Base-by-base conservation (phyloP, 257 asterid genomes). In the Scutellaria minor region DNA sequence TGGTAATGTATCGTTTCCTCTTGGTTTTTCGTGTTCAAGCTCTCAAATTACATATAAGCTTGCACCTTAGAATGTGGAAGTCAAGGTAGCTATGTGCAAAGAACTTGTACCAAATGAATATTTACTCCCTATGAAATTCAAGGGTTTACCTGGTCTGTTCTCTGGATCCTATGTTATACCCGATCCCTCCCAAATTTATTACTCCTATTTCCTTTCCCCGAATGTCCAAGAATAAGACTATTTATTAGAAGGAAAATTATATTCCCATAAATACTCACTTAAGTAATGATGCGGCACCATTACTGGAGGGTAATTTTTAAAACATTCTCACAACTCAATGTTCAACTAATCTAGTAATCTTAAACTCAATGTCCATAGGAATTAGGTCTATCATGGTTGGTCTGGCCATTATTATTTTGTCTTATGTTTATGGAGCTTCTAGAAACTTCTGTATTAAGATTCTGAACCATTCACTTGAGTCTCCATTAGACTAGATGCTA, bases 1-100 rank as follows among this genome's bases (percentile, higher is more conserved):
- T 75, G 99, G 99, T 95, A 80, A 48, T 48, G 31, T 72, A 63
- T 75, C 61, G 31, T 13, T 46, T 72, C 73, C 46, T 13, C 67
- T 60, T 41, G 47, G 55, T 70, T 71, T 64, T 73, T 66, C 70
- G 13, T 10, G 40, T 51, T 31, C 31, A 59, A 47, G 44, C 57
- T 12, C 47, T 62, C 48, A 62, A 54, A 64, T 52, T 67, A 15
- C 69, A 10, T 44, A 51, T 53, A 44, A 22, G 51, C 44, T 65
- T 54, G 46, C 41, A 14, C 64, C 57, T 48, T 55, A 37, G 65
- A 45, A 56, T 71, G 56, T 59, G 52, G 6, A 35, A 48, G 37
- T 65, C 59, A 40, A 45, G 54, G 9, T 11, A 45, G 37, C 44
- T 24, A 8, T 13, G 8, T 6, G 20, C 44, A 64, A 46, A 64